Evolutionary conservation across 1,139 yeast species (phyloP).

Genomic region (Magnusiomyces paraingens): DNA sequence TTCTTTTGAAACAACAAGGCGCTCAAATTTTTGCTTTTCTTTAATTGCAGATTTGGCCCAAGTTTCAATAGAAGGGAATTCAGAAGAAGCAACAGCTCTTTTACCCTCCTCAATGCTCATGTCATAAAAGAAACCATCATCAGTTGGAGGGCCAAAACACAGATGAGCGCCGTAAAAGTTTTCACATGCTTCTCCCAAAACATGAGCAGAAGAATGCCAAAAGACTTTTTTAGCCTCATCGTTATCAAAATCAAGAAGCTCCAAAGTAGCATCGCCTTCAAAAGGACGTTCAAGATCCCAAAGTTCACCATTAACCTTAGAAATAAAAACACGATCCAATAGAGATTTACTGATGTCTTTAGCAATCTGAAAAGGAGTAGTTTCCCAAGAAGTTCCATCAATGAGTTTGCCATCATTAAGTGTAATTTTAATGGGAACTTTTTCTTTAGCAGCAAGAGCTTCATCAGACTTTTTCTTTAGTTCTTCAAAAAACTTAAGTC

Average conservation of each 20-base stretch:
- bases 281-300: slow-evolving; percentile 98
- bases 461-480: slow-evolving; percentile 75
- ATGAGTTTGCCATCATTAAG: slow-evolving; percentile 79
- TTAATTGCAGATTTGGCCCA: slow-evolving; percentile 88
- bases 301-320: slow-evolving; percentile 81
- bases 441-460: slow-evolving; percentile 54
- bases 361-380: slow-evolving; percentile 85
- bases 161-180: slow-evolving; percentile 93
- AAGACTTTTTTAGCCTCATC: slow-evolving; percentile 93
- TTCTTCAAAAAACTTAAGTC: slow-evolving; percentile 73
- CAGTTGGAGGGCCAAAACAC: slow-evolving; percentile 94
- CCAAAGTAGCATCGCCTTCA: slow-evolving; percentile 64
- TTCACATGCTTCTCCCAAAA: slow-evolving; percentile 97
- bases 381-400: slow-evolving; percentile 81
- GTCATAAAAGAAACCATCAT: slow-evolving; percentile 96
- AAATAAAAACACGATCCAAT: slow-evolving; percentile 78
- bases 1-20: slow-evolving; percentile 89
- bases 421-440: slow-evolving; percentile 65
- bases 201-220: slow-evolving; percentile 99
- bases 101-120: slow-evolving; percentile 82
- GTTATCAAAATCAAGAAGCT: slow-evolving; percentile 70
- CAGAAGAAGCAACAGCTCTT: slow-evolving; percentile 69
- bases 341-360: slow-evolving; percentile 80
- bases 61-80: slow-evolving; percentile 77
- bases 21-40: slow-evolving; percentile 93